These are phyloP conservation scores for Jimgerdemannia lactiflua DNA, from an alignment of 192 early-diverging fungal species.

Conservation along the genomic window DNA sequence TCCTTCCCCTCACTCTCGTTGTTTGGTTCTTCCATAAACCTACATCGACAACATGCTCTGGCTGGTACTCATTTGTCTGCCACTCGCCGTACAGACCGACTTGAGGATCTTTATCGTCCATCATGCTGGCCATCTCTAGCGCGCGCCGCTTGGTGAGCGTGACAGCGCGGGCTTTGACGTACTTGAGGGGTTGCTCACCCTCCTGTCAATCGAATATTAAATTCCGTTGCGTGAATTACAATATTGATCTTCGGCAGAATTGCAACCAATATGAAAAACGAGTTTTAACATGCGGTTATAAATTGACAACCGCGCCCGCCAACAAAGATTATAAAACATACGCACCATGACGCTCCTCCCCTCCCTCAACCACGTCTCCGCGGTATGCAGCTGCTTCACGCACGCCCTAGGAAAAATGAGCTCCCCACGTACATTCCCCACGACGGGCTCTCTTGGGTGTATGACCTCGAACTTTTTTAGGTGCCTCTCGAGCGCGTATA, in stretches of 20 bases:
- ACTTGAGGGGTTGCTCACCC: constrained; percentile 34
- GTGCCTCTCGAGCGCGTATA: constrained; percentile 86
- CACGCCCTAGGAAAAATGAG: constrained; percentile 73
- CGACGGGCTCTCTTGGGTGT: constrained; percentile 60
- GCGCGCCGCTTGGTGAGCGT: constrained; percentile 42
- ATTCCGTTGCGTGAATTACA: too few species aligned
- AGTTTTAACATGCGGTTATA: background rate
- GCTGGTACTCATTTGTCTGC: constrained; percentile 75
- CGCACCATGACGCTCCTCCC: constrained; percentile 46
- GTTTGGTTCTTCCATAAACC: background rate
- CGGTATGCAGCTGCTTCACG: constrained; percentile 59
- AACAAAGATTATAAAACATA: background rate
- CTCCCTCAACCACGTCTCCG: constrained; percentile 61
- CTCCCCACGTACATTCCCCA: constrained; percentile 78
- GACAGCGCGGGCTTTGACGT: constrained; percentile 40
- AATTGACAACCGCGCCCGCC: too few species aligned
- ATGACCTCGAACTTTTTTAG: constrained; percentile 77
- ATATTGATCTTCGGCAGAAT: too few species aligned
- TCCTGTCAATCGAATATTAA: background rate
- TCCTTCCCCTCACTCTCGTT: too few species aligned
- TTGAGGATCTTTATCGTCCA: constrained; percentile 23
- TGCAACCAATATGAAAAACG: too few species aligned
- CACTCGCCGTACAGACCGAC: constrained; percentile 76
- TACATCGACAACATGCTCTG: constrained; percentile 63
- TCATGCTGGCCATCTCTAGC: constrained; percentile 25